Evolutionary conservation across 805 yeast genomes (phyloP), one percentile per base, ranked within the genome.

Genomic region (Candida ascalaphidarum): DNA sequence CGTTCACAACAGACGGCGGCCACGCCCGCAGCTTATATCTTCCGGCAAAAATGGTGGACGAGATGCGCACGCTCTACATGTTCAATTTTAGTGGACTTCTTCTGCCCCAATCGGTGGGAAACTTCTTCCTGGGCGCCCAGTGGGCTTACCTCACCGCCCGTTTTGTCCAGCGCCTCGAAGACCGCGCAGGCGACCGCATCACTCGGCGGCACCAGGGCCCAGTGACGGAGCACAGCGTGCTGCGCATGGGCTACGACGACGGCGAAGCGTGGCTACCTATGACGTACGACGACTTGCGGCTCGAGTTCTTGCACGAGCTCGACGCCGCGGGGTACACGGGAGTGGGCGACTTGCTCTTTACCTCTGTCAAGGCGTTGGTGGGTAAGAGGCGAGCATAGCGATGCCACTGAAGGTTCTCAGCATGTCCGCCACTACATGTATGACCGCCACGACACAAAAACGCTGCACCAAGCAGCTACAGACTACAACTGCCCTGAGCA

Each of bases 181-280:
- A 72, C 28, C n/a, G n/a, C 18, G 33, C 38, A 3, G 38, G 41
- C 8, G 42, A 41, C 0, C 44, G 34, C 0, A 52, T 62, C 10
- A 47, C 50, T 10, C 41, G 44, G 4, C 45, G 77, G 13, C 68
- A 68, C 30, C 68, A 64, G 8, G 80, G 80, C 0, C 80, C 80
- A 1, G 41, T 73, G 8, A 61, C 68, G n/a, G 61, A 56, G 27
- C 49, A 44, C 3, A 56, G 68, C 6, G 65, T 69, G n/a, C 30
- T 37, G 5, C 44, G 37, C 4, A 31, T 73, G 5, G 25, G 35
- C 1, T 36, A 40, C 22, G 55, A 59, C 21, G 31, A 30, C 1
- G 54, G 47, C 25, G 48, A 33, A 11, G 34, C 27, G 10, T 68
- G 74, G 74, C 41, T 69, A 5, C 32, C 43, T n/a, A 32, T 46